Evolutionary conservation across 352 stramenopile genomes (phyloP), one percentile per base, ranked within the genome.

Genomic region (Hyaloperonospora brassicae): DNA sequence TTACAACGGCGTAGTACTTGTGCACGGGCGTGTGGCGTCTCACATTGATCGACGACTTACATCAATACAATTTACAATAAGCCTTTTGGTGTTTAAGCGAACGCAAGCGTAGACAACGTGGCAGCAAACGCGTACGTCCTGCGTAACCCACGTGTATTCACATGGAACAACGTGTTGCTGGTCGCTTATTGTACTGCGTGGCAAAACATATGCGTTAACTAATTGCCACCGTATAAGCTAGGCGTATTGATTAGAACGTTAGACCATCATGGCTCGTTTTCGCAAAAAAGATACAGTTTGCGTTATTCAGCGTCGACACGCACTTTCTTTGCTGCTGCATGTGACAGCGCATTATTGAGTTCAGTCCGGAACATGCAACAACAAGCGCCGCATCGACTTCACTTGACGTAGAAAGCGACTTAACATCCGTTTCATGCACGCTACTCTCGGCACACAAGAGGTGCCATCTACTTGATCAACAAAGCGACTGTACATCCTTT

Each of bases 261-360:
- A 17, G 17, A 17, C 17, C 17, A 17, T 17, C 17, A 17, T 17
- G 17, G 17, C 17, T 17, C 17, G 17, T 17, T 17, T 17, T 17
- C 17, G 17, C 17, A 17, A 17, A 17, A 17, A 17, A 17, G 17
- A 17, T 17, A 17, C 27, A 34, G 27, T 34, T 34, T 4, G 27
- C 4, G 27, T 9, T 34, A 8, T 34, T 34, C 8, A 34, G 51
- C 55, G 35, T 70, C 55, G 9, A 59, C 55, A 4, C 86, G 77
- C 50, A 79, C 24, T 34, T 52, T 89, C 25, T 64, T 83, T 38
- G 89, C 79, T 17, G 53, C 67, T 0, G 56, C 76, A 17, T 93
- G 87, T 53, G 82, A 92, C 62, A 81, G 66, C 13, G 66, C 60
- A 14, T 68, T 90, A 59, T 52, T 86, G 27, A 89, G 79, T 34